These are phyloP conservation scores for Mycena leptocephala DNA, from an alignment of 768 basidiomycete species.

Conservation along the genomic window DNA sequence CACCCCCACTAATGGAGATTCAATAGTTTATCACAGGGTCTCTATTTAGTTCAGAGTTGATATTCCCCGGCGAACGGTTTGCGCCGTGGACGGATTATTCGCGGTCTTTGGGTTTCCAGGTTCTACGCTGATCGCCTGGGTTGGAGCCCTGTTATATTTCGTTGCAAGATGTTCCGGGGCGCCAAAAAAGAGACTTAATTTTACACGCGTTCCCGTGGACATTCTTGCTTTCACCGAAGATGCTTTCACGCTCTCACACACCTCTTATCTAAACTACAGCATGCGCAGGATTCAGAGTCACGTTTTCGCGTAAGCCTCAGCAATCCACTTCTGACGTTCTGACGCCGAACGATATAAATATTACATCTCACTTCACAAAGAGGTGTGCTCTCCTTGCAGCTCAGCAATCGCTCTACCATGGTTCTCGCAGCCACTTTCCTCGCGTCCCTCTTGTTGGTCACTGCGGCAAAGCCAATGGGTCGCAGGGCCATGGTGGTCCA, in stretches of 20 bases:
- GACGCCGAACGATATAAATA: neutral
- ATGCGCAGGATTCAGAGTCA: neutral
- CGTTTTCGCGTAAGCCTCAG: no score
- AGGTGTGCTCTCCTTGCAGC: neutral
- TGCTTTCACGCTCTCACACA: no score
- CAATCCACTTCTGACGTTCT: neutral
- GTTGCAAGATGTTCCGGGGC: no score
- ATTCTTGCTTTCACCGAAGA: neutral
- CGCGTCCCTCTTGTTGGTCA: conserved; percentile 11
- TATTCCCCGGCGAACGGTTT: no score
- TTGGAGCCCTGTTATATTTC: no score
- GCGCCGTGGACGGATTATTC: neutral
- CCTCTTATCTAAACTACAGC: neutral
- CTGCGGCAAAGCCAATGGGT: conserved; percentile 3
- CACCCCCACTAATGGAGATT: neutral
- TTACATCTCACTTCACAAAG: neutral
- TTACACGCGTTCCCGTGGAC: neutral
- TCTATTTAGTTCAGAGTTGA: neutral
- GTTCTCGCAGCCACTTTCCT: conserved; percentile 2
- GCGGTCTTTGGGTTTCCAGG: neutral
- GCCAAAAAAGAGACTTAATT: neutral
- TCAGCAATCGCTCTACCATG: conserved; percentile 2
- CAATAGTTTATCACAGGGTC: neutral
- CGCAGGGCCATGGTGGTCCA: conserved; percentile 21
- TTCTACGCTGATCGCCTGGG: neutral